These are phyloP conservation scores for Grifola frondosa DNA, from an alignment of 1,284 basidiomycete genomes.

Conservation along the genomic window DNA sequence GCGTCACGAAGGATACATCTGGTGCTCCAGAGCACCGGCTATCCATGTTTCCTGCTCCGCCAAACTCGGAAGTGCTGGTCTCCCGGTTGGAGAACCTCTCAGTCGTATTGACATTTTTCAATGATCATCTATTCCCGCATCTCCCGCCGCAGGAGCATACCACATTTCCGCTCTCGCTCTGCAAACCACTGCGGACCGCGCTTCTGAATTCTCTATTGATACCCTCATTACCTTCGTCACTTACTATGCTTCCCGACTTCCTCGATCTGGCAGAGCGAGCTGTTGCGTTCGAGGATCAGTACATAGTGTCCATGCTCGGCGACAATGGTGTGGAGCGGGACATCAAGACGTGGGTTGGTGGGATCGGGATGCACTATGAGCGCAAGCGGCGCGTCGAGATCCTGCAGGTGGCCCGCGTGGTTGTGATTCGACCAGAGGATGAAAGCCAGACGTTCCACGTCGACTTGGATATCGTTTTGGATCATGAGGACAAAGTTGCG, in stretches of 20 bases:
- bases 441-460: slow-evolving; percentile 34
- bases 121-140: slow-evolving; percentile 49
- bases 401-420: slow-evolving; percentile 53
- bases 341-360: slow-evolving; percentile 61
- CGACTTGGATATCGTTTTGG: slow-evolving; percentile 28
- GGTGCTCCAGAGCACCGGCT: slow-evolving; percentile 43
- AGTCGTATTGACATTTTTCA: slow-evolving; percentile 54
- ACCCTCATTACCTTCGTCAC: slow-evolving; percentile 63
- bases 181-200: slow-evolving; percentile 55
- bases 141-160: slow-evolving; percentile 48
- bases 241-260: slow-evolving; percentile 58
- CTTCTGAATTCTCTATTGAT: slow-evolving; percentile 66
- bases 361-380: slow-evolving; percentile 70
- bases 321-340: slow-evolving; percentile 49
- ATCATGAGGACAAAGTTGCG: slow-evolving; percentile 4
- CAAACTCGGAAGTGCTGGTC: slow-evolving; percentile 37
- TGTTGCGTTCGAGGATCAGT: slow-evolving; percentile 61
- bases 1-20: slow-evolving; percentile 31
- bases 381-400: slow-evolving; percentile 62
- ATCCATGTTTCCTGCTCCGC: slow-evolving; percentile 45
- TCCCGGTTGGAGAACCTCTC: slow-evolving; percentile 54
- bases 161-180: slow-evolving; percentile 51
- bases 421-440: slow-evolving; percentile 40
- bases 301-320: slow-evolving; percentile 49
- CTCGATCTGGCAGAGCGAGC: slow-evolving; percentile 54